A percentile compares a stretch with the other conserved stretches of the same genome.
Evolutionary conservation across 192 early-diverging fungal genomes (phyloP).

Genomic region (Coemansia sp.): DNA sequence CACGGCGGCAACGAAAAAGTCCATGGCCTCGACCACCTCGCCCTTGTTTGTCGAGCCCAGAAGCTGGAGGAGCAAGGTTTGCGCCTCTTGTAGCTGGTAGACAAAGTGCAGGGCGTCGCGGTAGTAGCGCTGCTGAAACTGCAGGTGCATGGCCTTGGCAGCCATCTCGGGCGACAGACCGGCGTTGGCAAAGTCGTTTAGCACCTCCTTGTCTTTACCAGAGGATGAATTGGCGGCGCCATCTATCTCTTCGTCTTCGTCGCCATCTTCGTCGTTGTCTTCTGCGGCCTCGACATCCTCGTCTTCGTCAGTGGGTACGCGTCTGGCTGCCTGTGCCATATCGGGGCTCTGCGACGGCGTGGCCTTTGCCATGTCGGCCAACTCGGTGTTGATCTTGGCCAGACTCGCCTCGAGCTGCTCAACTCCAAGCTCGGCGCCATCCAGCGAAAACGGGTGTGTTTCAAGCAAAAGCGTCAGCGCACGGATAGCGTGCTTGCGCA

Average conservation of each 20-base stretch:
- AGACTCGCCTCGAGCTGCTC: conserved; percentile 67
- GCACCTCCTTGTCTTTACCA: conserved; percentile 10
- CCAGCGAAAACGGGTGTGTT: conserved; percentile 85
- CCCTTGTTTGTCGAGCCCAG: conserved; percentile 84
- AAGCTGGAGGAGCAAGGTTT: conserved; percentile 76
- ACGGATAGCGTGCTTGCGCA: conserved; percentile 89
- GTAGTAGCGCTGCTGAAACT: conserved; percentile 71
- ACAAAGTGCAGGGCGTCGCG: conserved; percentile 87
- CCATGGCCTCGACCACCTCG: conserved; percentile 96
- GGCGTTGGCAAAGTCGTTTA: conserved; percentile 28
- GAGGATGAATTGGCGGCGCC: conserved; percentile 28
- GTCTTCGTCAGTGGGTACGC: conserved; percentile 26
- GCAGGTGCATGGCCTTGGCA: conserved; percentile 52
- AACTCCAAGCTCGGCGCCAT: conserved; percentile 75
- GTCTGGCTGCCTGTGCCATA: conserved; percentile 11
- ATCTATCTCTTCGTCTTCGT: conserved; percentile 9
- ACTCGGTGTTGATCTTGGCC: conserved; percentile 60
- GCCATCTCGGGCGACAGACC: conserved; percentile 51
- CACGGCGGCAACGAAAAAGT: conserved; percentile 84
- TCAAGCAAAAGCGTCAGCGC: conserved; percentile 74
- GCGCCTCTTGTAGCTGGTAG: conserved; percentile 70
- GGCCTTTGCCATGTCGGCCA: conserved; percentile 57
- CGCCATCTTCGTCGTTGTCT: conserved; percentile 24
- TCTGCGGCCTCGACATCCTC: conserved; percentile 22
- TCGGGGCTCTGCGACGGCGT: conserved; percentile 5